These are phyloP conservation scores for Hypericum perforatum DNA, from an alignment of 345 rosid genomes.

Conservation along the genomic window DNA sequence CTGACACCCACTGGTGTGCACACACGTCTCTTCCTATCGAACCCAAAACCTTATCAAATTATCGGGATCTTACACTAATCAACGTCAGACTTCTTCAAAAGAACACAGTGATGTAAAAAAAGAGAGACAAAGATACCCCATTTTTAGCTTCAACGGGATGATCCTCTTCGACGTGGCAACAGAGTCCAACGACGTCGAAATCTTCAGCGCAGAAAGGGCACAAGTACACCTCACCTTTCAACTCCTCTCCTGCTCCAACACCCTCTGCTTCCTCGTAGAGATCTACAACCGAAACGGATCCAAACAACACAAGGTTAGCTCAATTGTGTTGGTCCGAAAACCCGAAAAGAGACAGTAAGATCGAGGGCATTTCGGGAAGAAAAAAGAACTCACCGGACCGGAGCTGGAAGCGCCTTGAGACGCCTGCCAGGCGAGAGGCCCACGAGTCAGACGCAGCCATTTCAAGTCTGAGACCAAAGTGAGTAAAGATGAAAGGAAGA, in stretches of 20 bases:
- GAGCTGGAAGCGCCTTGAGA: constrained; percentile 32
- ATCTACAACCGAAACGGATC: constrained; percentile 18
- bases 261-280: constrained; percentile 48
- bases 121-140: constrained; percentile 39
- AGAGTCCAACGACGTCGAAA: constrained; percentile 78
- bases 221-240: constrained; percentile 39
- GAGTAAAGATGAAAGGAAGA: too few relatives aligned
- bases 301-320: not conserved
- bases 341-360: not conserved
- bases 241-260: constrained; percentile 16
- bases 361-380: not conserved
- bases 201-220: constrained; percentile 83
- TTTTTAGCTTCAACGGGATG: constrained; percentile 73
- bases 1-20: too few relatives aligned
- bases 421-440: constrained; percentile 29
- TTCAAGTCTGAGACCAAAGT: not conserved
- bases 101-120: not conserved
- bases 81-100: not conserved
- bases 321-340: not conserved
- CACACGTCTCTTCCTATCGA: too few relatives aligned
- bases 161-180: constrained; percentile 81
- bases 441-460: constrained; percentile 39
- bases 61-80: not conserved
- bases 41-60: too few relatives aligned
- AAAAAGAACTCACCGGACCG: constrained; percentile 31